A percentile compares a stretch with the other conserved stretches of the same genome.
Evolutionary conservation across 352 stramenopile species (phyloP).

Genomic region (Peronospora farinosa): DNA sequence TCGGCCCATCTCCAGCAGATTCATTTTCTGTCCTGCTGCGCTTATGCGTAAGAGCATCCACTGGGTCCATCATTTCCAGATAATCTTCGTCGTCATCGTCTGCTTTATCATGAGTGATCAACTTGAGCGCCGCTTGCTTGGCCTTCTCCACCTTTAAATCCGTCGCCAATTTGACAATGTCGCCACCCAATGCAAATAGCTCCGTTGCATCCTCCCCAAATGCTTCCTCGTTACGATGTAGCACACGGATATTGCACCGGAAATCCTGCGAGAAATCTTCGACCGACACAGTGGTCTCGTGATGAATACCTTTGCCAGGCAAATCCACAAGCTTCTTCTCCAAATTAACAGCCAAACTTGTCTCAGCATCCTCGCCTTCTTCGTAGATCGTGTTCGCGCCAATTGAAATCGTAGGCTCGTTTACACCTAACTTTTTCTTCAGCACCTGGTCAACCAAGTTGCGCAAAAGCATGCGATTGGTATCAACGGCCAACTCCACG

Average conservation of each 20-base stretch:
- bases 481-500: slow-evolving; percentile 88
- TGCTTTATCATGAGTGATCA: slow-evolving; percentile 6
- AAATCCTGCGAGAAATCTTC: slow-evolving; percentile 96
- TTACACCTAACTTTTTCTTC: slow-evolving; percentile 86
- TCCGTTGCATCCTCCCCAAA: slow-evolving; percentile 68
- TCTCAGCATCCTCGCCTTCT: slow-evolving; percentile 90
- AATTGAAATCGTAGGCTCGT: slow-evolving; percentile 85
- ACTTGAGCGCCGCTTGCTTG: slow-evolving; percentile 28
- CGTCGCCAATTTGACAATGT: slow-evolving; percentile 51
- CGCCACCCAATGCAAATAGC: slow-evolving; percentile 69
- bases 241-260: slow-evolving; percentile 73
- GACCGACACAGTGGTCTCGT: slow-evolving; percentile 89
- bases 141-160: slow-evolving; percentile 36
- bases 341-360: slow-evolving; percentile 80
- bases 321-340: slow-evolving; percentile 83
- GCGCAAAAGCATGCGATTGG: slow-evolving; percentile 71
- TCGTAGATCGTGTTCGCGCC: slow-evolving; percentile 90
- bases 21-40: slow-evolving; percentile 12
- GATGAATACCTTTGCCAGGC: slow-evolving; percentile 87
- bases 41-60: slow-evolving; percentile 21
- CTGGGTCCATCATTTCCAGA: slow-evolving; percentile 19
- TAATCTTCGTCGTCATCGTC: slow-evolving; percentile 28
- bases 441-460: slow-evolving; percentile 78
- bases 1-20: slow-evolving; percentile 2
- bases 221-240: slow-evolving; percentile 53